Conservation (phyloP, 495 filamentous ascomycete genomes). For the Cercophora scortea region DNA sequence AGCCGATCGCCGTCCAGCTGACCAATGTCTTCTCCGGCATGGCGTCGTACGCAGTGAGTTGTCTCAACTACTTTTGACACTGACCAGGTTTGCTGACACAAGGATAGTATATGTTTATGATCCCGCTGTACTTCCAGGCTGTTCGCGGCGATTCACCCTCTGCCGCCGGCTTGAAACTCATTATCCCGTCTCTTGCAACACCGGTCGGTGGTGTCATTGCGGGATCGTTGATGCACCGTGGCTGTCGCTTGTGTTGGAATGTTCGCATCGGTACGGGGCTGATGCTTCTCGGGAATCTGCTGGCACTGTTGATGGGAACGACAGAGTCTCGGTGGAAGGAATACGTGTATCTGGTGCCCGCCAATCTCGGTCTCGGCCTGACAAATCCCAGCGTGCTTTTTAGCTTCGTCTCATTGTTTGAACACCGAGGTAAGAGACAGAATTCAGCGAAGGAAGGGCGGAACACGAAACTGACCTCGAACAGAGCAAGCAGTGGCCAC, state of each 20-base stretch:
- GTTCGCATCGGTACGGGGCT: slow-evolving; percentile 48
- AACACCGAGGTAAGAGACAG: slow-evolving; percentile 47
- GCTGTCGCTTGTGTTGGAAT: slow-evolving; percentile 47
- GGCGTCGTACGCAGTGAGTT: slow-evolving; percentile 52
- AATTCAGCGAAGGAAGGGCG: background rate
- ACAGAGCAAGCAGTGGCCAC: slow-evolving; percentile 59
- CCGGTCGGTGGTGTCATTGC: slow-evolving; percentile 54
- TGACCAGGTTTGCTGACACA: background rate
- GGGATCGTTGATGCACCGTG: slow-evolving; percentile 55
- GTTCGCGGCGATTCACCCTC: slow-evolving; percentile 53
- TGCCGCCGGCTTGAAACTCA: slow-evolving; percentile 49
- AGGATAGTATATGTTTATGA: slow-evolving; percentile 56
- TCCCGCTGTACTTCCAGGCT: slow-evolving; percentile 58
- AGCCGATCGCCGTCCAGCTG: slow-evolving; percentile 47
- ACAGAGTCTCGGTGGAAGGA: slow-evolving; percentile 53
- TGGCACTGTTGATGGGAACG: slow-evolving; percentile 47
- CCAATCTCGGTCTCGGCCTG: slow-evolving; percentile 56
- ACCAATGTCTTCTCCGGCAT: slow-evolving; percentile 57
- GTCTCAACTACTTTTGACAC: too few species aligned
- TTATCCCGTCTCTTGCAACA: slow-evolving; percentile 52
- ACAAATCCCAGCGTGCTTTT: slow-evolving; percentile 57
- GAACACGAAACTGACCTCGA: slow-evolving; percentile 2
- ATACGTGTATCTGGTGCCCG: slow-evolving; percentile 51
- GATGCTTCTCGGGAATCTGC: slow-evolving; percentile 52
- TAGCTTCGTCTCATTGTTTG: slow-evolving; percentile 55